A percentile compares a stretch with the other conserved stretches of the same genome.
These are phyloP conservation scores for Aspergillus asperescens DNA, from an alignment of 495 filamentous ascomycete species.

Conservation along the genomic window DNA sequence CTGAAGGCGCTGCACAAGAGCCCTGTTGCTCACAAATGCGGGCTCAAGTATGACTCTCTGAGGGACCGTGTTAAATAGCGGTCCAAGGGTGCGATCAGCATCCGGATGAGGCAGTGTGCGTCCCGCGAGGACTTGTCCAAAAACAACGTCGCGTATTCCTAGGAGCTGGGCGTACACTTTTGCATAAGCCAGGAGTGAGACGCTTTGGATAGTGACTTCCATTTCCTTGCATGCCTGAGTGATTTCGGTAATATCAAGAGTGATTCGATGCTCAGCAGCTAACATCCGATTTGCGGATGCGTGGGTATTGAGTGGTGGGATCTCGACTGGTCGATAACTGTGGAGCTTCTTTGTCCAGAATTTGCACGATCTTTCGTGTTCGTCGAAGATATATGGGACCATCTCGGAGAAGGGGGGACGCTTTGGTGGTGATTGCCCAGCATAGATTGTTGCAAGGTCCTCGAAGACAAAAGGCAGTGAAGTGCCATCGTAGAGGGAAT, in stretches of 20 bases:
- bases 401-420: conserved; percentile 28
- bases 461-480: conserved; percentile 66
- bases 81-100: conserved; percentile 69
- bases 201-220: conserved; percentile 67
- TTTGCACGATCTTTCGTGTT: conserved; percentile 21
- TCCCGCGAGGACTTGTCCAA: conserved; percentile 70
- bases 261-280: conserved; percentile 25
- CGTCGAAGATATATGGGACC: conserved; percentile 23
- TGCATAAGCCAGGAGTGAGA: conserved; percentile 64
- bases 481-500: conserved; percentile 83
- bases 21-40: conserved; percentile 41
- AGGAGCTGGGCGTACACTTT: conserved; percentile 58
- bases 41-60: conserved; percentile 38
- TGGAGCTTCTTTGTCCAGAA: conserved; percentile 41
- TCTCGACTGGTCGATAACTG: conserved; percentile 21
- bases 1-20: conserved; percentile 39
- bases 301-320: conserved; percentile 15
- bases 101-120: conserved; percentile 58
- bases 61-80: conserved; percentile 87
- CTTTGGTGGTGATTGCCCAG: conserved; percentile 15
- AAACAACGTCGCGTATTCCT: conserved; percentile 60
- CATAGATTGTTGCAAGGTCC: conserved; percentile 43
- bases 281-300: conserved; percentile 22
- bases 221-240: conserved; percentile 49
- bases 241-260: conserved; percentile 35